Percentiles rank a stretch among this genome's conserved stretches.
Conservation (phyloP, 345 rosid genomes). For the Erysimum cheiranthoides region DNA sequence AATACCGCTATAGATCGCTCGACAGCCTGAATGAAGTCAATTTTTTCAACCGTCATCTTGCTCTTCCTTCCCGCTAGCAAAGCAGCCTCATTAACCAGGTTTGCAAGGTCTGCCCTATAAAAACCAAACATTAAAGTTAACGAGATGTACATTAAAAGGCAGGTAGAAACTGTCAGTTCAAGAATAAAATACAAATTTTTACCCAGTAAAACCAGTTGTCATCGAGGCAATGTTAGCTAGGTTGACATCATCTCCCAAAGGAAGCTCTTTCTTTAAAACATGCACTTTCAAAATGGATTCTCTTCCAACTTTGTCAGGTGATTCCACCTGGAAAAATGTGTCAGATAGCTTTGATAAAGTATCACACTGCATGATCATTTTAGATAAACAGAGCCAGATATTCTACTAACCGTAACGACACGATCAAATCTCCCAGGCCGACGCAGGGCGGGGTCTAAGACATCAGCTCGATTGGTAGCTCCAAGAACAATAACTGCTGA, state of each 20-base stretch:
- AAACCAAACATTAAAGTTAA: constrained; percentile 25
- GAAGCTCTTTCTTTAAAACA: constrained; percentile 81
- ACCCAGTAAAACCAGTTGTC: constrained; percentile 99
- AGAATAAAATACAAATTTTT: constrained; percentile 19
- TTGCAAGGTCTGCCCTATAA: constrained; percentile 97
- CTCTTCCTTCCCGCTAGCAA: constrained; percentile 89
- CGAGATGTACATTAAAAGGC: background rate
- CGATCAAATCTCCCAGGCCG: constrained; percentile 99
- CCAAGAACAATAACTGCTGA: constrained; percentile 98
- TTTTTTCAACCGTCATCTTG: constrained; percentile 74
- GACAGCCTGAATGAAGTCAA: constrained; percentile 90
- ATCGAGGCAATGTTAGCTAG: constrained; percentile 83
- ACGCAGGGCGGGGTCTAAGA: constrained; percentile 91
- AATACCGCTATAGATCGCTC: constrained; percentile 93
- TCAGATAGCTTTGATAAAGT: constrained; percentile 10
- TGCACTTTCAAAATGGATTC: constrained; percentile 94
- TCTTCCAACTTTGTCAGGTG: constrained; percentile 90
- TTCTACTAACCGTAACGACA: constrained; percentile 75
- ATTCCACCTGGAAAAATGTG: constrained; percentile 67
- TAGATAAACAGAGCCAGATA: constrained; percentile 31
- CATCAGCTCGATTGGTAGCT: constrained; percentile 98
- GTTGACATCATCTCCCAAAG: constrained; percentile 75
- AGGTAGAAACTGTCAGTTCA: constrained; percentile 1
- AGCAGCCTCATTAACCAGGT: constrained; percentile 98
- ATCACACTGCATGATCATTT: background rate